Evolutionary conservation across 176 grass and related monocot species (phyloP), one percentile per base, ranked within the genome.

Genomic region (Luzula sylvatica): DNA sequence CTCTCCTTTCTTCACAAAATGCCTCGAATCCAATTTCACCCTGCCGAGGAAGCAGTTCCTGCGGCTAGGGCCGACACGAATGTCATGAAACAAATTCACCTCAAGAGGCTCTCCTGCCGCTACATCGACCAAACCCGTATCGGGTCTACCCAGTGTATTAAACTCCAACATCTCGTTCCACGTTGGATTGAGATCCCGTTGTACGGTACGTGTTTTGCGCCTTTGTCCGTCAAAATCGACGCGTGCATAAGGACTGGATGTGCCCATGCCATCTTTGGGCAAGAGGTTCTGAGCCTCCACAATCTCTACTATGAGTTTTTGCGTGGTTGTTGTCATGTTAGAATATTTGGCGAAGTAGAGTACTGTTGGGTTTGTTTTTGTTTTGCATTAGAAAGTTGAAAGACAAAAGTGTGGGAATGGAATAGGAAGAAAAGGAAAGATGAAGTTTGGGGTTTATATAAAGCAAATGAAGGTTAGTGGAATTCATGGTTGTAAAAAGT

Each of bases 271-370:
- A 61, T 96, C 90, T 69, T 89, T 96, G 12, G 90, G 84, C 0
- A 96, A 69, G 61, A 96, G 73, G 74, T 82, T 11, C 32, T 71
- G 74, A 51, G 90, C 90, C 53, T 89, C 80, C 66, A 84, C 81
- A 55, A 96, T 78, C 84, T 96, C 90, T 56, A 96, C 90, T 12
- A 96, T 52, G 17, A 96, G 90, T 74, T 96, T 96, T 69, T 71
- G 66, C 44, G 42, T 72, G 68, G 61, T 57, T 59, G 44, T 32
- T 21, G 73, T 53, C 76, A 75, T 78, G 8, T 11, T 24, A 2
- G 38, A 11, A 45, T 20, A 26, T 65, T 12, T 11, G 41, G 23
- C 52, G 44, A 14, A 65, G 15, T 65, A 47, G 7, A 53, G n/a
- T 56, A 16, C 24, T 23, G 20, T 63, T 41, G 23, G 39, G 17